Evolutionary conservation across 2,329 filamentous ascomycete species (phyloP), one percentile per base, ranked within the genome.

Genomic region (Talaromyces sp.): DNA sequence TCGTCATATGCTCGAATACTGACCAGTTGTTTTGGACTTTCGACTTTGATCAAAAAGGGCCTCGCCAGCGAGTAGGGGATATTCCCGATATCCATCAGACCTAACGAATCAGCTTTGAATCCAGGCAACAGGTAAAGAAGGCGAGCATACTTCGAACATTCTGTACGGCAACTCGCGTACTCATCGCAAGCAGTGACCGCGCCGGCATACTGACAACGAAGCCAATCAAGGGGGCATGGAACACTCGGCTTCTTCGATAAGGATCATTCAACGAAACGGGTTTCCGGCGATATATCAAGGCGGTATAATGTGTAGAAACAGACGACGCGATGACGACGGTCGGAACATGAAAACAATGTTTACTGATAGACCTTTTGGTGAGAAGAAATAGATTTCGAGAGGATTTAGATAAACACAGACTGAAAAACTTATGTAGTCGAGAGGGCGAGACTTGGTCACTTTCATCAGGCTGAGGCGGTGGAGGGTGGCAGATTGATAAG

Each of bases 21-120:
- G 69, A 86, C 88, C 35, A 98, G 85, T 73, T 96, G 92, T 50
- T 83, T 78, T 1, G 92, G 87, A 66, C 84, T 88, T 60, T 89
- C 86, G 62, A 98, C 80, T 63, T 87, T 88, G 58, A 84, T 71
- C 35, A 98, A 85, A 44, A 97, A 84, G 1, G 86, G 83, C 7
- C 83, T 81, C 58, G 90, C 83, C 66, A 88, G 79, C 25, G 83
- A 76, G 76, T 89, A 91, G 2, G 88, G 86, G 42, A 93, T 79
- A 62, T 87, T 83, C 67, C 90, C 91, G 50, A 97, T 81, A 73
- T 91, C 87, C 52, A 82, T 82, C 62, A 97, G 82, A 62, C 79
- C 81, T 83, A 23, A 60, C n/a, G 28, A 52, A 63, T 48, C 58
- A 63, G 21, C 21, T 16, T 18, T 25, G 35, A 16, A 6, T 40